Conservation (phyloP, 2,329 filamentous ascomycete species). For the Akanthomyces muscarius region DNA sequence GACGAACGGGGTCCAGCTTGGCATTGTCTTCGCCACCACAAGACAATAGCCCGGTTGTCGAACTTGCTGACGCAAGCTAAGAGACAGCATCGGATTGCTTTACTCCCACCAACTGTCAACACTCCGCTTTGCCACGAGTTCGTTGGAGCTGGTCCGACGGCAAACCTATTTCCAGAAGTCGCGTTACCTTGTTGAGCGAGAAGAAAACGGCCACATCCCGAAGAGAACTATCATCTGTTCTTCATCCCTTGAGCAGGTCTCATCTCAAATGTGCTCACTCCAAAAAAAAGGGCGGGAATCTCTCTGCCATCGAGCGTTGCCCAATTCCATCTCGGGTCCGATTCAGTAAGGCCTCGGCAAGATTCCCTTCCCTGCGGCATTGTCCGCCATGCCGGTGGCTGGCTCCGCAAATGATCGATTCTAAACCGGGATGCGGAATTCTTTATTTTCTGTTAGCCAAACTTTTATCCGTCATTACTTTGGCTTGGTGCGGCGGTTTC, state of each 20-base stretch:
- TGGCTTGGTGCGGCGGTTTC: not conserved
- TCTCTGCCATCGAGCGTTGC: not conserved
- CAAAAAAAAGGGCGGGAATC: not conserved
- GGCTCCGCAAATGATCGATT: not conserved
- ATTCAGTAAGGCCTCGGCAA: not conserved
- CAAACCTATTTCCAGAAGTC: not conserved
- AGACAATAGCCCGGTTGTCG: not conserved
- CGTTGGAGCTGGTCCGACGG: not conserved
- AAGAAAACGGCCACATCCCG: not conserved
- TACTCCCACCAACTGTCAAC: not conserved
- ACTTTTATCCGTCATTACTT: not conserved
- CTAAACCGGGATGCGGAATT: not conserved
- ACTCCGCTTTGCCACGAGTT: conserved; percentile 1
- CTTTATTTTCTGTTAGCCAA: not conserved
- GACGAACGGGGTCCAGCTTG: not conserved
- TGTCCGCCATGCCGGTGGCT: not conserved
- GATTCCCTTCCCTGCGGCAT: not conserved
- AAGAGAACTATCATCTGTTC: not conserved
- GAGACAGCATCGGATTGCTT: not conserved
- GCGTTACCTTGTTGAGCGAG: not conserved
- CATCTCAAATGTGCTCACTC: not conserved
- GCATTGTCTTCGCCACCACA: not conserved
- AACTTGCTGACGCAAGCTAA: not conserved
- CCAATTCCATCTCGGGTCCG: not conserved
- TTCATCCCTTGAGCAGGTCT: conserved; percentile 15